Conservation (phyloP, 176 grass and related monocot species). For the Oryza coarctata region DNA sequence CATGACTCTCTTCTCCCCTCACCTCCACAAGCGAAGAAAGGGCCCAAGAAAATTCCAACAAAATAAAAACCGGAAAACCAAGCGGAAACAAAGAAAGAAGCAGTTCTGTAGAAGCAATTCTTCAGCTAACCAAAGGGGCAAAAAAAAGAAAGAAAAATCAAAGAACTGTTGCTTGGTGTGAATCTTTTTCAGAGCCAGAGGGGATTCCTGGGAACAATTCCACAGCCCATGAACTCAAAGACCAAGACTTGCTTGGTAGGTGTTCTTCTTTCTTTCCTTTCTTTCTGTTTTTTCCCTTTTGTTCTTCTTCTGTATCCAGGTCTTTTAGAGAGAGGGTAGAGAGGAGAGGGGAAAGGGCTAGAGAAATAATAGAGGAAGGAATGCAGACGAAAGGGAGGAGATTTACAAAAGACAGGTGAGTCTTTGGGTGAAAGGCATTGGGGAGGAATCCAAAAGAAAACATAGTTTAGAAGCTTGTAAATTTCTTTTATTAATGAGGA, state of each 20-base stretch:
- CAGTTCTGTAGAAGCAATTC: slow-evolving; percentile 39
- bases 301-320: slow-evolving; percentile 68
- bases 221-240: slow-evolving; percentile 33
- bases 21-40: slow-evolving; percentile 42
- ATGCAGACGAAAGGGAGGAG: slow-evolving; percentile 41
- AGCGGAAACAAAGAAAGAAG: slow-evolving; percentile 37
- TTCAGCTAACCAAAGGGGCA: slow-evolving; percentile 46
- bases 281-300: slow-evolving; percentile 47
- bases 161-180: slow-evolving; percentile 40
- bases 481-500: slow-evolving; percentile 38
- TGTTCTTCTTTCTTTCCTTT: slow-evolving; percentile 48
- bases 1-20: slow-evolving; percentile 57
- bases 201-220: slow-evolving; percentile 45
- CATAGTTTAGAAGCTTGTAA: slow-evolving; percentile 40
- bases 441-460: slow-evolving; percentile 52
- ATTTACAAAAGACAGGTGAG: slow-evolving; percentile 53
- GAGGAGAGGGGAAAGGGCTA: slow-evolving; percentile 45
- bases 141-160: slow-evolving; percentile 13
- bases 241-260: slow-evolving; percentile 46
- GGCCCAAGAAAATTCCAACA: slow-evolving; percentile 39
- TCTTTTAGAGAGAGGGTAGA: slow-evolving; percentile 37
- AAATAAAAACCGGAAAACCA: slow-evolving; percentile 28
- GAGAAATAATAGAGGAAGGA: slow-evolving; percentile 52
- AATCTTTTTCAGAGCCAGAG: slow-evolving; percentile 48
- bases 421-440: slow-evolving; percentile 40